These are phyloP conservation scores for Cryptococcus sp. DNA, from an alignment of 1,284 basidiomycete species.

Conservation along the genomic window DNA sequence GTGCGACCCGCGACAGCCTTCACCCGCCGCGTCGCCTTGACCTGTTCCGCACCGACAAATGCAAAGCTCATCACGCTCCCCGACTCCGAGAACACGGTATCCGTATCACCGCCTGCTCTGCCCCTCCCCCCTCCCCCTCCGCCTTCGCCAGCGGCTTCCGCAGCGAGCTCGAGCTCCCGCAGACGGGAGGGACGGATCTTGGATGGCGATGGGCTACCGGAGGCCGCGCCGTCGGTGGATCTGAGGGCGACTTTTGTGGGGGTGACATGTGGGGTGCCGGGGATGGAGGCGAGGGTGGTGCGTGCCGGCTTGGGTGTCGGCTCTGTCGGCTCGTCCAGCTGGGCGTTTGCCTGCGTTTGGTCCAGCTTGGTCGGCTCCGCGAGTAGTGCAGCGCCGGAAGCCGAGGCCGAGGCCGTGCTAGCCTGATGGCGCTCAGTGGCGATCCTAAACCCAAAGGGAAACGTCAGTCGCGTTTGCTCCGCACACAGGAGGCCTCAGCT, in stretches of 20 bases:
- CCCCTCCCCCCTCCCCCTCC: neutral
- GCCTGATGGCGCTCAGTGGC: too few relatives aligned
- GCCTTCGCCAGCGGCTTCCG: neutral
- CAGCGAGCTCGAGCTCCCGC: neutral
- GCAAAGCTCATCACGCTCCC: constrained; percentile 34
- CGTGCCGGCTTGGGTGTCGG: neutral
- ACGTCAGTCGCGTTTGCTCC: too few relatives aligned
- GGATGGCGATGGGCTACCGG: constrained; percentile 4
- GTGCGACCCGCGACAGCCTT: neutral
- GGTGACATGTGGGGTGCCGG: constrained; percentile 14
- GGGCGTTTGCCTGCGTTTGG: too few relatives aligned
- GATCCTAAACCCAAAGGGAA: too few relatives aligned
- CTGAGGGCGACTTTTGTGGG: constrained; percentile 28
- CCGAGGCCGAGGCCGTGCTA: too few relatives aligned
- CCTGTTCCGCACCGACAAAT: constrained; percentile 28
- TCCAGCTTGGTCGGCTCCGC: too few relatives aligned
- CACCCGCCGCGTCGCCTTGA: constrained; percentile 8
- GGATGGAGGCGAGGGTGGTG: constrained; percentile 10
- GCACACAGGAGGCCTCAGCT: neutral
- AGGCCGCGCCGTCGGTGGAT: constrained; percentile 19
- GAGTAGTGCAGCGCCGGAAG: too few relatives aligned
- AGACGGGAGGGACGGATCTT: neutral
- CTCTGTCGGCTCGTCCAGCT: neutral
- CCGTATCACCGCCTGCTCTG: constrained; percentile 20
- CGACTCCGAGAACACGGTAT: constrained; percentile 30